Evolutionary conservation across 805 yeast genomes (phyloP), one percentile per base, ranked within the genome.

Genomic region (Candida incommunis): DNA sequence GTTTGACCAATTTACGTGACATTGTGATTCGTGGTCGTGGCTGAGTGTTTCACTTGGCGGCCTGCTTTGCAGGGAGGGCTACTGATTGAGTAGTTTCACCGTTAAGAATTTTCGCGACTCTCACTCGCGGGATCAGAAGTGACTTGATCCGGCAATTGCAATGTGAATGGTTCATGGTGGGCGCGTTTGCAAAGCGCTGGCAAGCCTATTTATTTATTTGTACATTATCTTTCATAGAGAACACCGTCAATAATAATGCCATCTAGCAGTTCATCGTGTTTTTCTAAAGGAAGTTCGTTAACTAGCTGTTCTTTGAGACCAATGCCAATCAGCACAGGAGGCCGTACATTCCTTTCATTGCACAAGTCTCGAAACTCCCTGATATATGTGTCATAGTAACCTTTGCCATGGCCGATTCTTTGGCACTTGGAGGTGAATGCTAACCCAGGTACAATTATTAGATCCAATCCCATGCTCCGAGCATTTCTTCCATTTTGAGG

Each of bases 321-420:
- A 2, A 82, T 58, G 0, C 88, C 94, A 1, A 84, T 55, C 26
- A 61, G 46, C 9, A 18, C 23, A 3, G 69, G 67, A 13, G 22
- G 16, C 24, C 41, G 37, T 26, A 41, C 41, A 16, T 43, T 37
- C 22, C 47, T 34, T 4, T 45, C 24, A 4, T 41, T 41, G 21
- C 50, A 41, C 64, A 62, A 56, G 55, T 69, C 59, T 4, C 49
- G 22, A 51, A 76, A 76, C 43, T 81, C 63, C 41, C 68, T 64
- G 37, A 82, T 70, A 54, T 69, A 82, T 53, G 80, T 85, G 59
- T 90, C 98, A 59, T 92, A 90, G 60, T 75, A 87, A 0, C 96
- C 98, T 3, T 80, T 90, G 1, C 98, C 98, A 58, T 86, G 94
- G 1, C 98, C 98, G 44, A 90, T 58, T 45, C 98, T 60, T 11